Conservation (phyloP, 2,329 filamentous ascomycete species). For the Hypoxylon sp. region DNA sequence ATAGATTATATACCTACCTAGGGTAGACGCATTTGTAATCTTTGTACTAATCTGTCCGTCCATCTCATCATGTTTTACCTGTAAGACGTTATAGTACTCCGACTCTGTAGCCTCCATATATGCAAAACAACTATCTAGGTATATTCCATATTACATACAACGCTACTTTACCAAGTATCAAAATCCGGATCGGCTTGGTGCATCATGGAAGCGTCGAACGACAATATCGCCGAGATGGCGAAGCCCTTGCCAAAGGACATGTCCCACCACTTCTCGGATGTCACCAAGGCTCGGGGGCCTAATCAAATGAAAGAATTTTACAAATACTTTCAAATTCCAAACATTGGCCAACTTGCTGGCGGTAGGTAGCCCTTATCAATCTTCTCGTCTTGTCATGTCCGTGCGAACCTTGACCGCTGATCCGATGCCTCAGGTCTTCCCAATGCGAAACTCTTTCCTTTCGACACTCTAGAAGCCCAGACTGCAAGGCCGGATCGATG, state of each 20-base stretch:
- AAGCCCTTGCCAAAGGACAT: slow-evolving; percentile 75
- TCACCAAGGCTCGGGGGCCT: slow-evolving; percentile 72
- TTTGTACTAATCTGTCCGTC: neutral
- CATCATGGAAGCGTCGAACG: slow-evolving; percentile 43
- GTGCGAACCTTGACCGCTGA: slow-evolving; percentile 11
- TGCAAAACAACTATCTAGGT: neutral
- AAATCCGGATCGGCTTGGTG: neutral
- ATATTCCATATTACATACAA: neutral
- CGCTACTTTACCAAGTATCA: neutral
- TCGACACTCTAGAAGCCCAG: slow-evolving; percentile 88
- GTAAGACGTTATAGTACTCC: slow-evolving; percentile 4
- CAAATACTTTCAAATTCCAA: slow-evolving; percentile 80
- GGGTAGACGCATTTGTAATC: slow-evolving; percentile 15
- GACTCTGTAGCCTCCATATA: neutral
- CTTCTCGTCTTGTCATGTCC: neutral
- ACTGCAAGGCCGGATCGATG: slow-evolving; percentile 81
- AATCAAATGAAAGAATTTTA: slow-evolving; percentile 86
- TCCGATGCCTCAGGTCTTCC: slow-evolving; percentile 73
- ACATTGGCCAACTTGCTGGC: slow-evolving; percentile 73
- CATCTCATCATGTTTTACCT: neutral
- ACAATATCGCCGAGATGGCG: slow-evolving; percentile 42
- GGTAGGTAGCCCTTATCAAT: slow-evolving; percentile 57
- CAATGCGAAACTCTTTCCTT: slow-evolving; percentile 86
- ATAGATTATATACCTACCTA: slow-evolving; percentile 2
- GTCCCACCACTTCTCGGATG: slow-evolving; percentile 81